Evolutionary conservation across 768 basidiomycete species (phyloP).

Genomic region (Calvatia gigantea): DNA sequence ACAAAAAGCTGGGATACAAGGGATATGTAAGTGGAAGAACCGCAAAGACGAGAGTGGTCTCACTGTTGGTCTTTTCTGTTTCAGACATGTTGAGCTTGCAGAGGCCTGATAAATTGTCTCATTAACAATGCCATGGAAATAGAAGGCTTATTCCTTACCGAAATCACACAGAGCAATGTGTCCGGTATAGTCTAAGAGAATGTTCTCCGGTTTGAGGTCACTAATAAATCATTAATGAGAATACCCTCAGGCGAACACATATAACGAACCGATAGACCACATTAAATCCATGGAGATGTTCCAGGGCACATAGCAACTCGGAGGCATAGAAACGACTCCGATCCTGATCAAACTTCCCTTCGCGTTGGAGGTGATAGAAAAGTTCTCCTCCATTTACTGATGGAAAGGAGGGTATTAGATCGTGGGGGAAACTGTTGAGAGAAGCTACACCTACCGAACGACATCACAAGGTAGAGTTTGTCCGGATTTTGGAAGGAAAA

Average conservation of each 20-base stretch:
- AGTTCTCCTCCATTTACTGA: constrained; percentile 97
- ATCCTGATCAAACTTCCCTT: constrained; percentile 93
- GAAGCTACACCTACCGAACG: constrained; percentile 62
- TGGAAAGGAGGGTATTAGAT: background rate
- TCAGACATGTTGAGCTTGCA: constrained; percentile 98
- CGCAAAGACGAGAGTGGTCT: constrained; percentile 20
- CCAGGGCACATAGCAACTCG: constrained; percentile 92
- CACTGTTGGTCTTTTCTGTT: constrained; percentile 95
- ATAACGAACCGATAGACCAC: constrained; percentile 86
- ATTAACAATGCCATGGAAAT: constrained; percentile 1
- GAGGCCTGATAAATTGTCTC: constrained; percentile 42
- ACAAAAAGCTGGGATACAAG: constrained; percentile 70
- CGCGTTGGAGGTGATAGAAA: constrained; percentile 95
- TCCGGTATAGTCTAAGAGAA: constrained; percentile 93
- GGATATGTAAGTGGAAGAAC: background rate
- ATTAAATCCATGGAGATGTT: constrained; percentile 96
- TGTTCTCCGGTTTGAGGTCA: constrained; percentile 98
- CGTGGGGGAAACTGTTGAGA: background rate
- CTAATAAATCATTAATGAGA: constrained; percentile 31
- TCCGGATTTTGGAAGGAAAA: constrained; percentile 99
- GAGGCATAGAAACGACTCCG: constrained; percentile 97
- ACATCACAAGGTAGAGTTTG: constrained; percentile 96
- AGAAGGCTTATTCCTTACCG: constrained; percentile 36
- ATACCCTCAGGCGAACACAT: background rate
- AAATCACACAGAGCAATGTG: constrained; percentile 99